phyloP scores from a whole-genome alignment of 2,329 filamentous ascomycete genomes.

The Trichoderma gracile region DNA sequence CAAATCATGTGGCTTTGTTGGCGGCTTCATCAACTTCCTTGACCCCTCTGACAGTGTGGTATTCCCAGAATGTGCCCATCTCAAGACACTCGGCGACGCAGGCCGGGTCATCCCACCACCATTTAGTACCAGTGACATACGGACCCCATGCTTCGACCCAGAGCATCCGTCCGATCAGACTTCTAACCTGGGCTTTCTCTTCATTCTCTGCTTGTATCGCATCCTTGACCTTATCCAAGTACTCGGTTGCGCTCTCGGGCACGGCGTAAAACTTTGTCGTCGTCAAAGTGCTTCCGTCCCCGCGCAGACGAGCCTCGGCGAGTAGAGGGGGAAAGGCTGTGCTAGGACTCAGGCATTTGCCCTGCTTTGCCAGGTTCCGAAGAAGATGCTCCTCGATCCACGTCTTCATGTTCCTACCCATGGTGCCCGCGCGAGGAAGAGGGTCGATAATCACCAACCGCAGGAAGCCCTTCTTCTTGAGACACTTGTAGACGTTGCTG shows the following conservation, averaged over 20 bases:
- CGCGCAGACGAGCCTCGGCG: constrained; percentile 53
- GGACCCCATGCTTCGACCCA: constrained; percentile 63
- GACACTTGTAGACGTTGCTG: constrained; percentile 55
- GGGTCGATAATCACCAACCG: constrained; percentile 65
- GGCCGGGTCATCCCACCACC: constrained; percentile 64
- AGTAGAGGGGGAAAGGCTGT: constrained; percentile 61
- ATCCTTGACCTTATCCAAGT: not conserved
- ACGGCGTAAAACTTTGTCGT: constrained; percentile 53
- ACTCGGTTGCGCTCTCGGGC: constrained; percentile 34
- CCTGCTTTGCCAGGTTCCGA: constrained; percentile 58
- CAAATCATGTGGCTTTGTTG: not conserved
- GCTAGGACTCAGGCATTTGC: constrained; percentile 61
- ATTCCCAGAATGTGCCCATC: constrained; percentile 60
- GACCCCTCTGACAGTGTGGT: constrained; percentile 57
- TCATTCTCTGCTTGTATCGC: constrained; percentile 31
- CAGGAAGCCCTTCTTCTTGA: constrained; percentile 56
- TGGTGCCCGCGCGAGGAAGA: constrained; percentile 54
- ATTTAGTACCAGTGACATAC: constrained; percentile 50
- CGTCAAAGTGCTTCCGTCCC: constrained; percentile 49
- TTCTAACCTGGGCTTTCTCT: constrained; percentile 51
- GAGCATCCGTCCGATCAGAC: constrained; percentile 55
- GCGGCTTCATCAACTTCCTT: constrained; percentile 40
- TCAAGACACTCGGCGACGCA: constrained; percentile 58
- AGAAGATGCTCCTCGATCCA: constrained; percentile 66
- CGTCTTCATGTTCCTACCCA: constrained; percentile 57